phyloP scores from a whole-genome alignment of 2,329 filamentous ascomycete genomes.

The Ophiostoma quercus region DNA sequence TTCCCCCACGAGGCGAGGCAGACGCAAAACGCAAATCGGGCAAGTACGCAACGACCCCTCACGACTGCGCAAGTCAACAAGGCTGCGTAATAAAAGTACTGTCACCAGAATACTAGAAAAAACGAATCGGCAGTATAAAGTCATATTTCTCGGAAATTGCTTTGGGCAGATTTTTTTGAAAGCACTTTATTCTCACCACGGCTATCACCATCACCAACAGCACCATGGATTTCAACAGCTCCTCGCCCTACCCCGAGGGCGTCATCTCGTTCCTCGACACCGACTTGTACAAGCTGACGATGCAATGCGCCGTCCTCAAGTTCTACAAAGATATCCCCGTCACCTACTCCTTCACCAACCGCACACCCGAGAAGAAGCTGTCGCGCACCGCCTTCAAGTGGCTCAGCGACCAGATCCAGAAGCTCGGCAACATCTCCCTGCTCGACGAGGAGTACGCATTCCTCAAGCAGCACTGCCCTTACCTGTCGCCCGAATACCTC shows the following conservation, averaged over 20 bases:
- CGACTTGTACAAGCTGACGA: conserved; percentile 91
- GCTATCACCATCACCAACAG: not conserved
- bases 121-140: not conserved
- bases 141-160: not conserved
- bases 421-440: conserved; percentile 75
- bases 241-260: conserved; percentile 64
- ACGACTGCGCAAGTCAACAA: not conserved
- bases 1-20: conserved; percentile 5
- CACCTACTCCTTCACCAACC: conserved; percentile 91
- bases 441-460: conserved; percentile 75
- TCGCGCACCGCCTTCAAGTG: conserved; percentile 77
- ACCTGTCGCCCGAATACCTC: conserved; percentile 73
- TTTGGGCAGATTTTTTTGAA: too few relatives aligned
- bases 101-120: too few relatives aligned
- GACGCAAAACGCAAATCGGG: not conserved
- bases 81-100: not conserved
- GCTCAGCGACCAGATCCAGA: conserved; percentile 77
- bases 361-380: conserved; percentile 88
- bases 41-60: conserved; percentile 1
- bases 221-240: conserved; percentile 60
- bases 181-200: too few relatives aligned
- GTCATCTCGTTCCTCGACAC: conserved; percentile 80
- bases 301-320: conserved; percentile 95
- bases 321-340: conserved; percentile 80
- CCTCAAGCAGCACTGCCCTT: conserved; percentile 71